Percentiles rank a stretch among this genome's conserved stretches.
phyloP scores from a whole-genome alignment of 495 filamentous ascomycete genomes.

The Hypoxylon crocopeplum region DNA sequence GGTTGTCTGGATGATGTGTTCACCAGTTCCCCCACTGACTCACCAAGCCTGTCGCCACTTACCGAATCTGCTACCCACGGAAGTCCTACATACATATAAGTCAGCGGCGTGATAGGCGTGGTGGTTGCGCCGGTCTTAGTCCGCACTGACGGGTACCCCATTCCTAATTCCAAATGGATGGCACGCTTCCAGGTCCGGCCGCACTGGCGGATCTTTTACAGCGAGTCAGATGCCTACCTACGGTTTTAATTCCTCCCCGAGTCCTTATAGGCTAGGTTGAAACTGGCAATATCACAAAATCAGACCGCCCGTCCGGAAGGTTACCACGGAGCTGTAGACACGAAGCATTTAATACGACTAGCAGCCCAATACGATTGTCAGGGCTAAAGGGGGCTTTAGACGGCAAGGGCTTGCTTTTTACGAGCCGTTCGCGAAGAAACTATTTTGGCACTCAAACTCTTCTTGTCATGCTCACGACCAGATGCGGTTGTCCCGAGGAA shows the following conservation, averaged over 20 bases:
- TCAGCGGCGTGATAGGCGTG: conserved; percentile 5
- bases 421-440: conserved; percentile 1
- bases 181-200: conserved; percentile 24
- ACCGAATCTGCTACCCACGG: conserved; percentile 25
- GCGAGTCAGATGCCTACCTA: conserved; percentile 8
- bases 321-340: conserved; percentile 15
- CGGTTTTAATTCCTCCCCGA: background rate
- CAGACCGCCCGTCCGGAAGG: conserved; percentile 10
- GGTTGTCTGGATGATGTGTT: conserved; percentile 30
- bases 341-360: conserved; percentile 17
- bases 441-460: conserved; percentile 6
- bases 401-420: background rate
- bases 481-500: conserved; percentile 20
- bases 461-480: conserved; percentile 30
- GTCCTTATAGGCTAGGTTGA: conserved; percentile 11
- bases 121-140: conserved; percentile 15
- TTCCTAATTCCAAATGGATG: conserved; percentile 34
- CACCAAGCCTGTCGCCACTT: conserved; percentile 29
- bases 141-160: conserved; percentile 23
- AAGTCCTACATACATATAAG: conserved; percentile 10
- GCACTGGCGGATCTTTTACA: conserved; percentile 27
- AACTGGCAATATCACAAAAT: conserved; percentile 7
- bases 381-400: conserved; percentile 1
- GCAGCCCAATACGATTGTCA: conserved; percentile 16
- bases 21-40: conserved; percentile 31